Conservation (phyloP, 805 yeast species). For the Nakazawaea populi region DNA sequence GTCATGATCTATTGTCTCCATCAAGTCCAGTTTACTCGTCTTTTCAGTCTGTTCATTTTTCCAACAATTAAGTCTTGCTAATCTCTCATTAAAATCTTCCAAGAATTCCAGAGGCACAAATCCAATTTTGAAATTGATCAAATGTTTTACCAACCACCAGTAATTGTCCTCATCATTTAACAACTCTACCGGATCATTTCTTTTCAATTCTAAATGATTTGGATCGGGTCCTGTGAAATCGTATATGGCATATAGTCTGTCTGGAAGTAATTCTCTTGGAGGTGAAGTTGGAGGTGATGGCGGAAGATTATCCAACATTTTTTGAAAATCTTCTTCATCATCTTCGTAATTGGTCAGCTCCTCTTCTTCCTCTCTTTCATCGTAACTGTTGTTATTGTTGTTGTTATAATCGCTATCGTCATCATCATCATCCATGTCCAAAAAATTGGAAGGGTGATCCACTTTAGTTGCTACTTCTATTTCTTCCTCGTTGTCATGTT, state of each 20-base stretch:
- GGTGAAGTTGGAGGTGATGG: conserved; percentile 76
- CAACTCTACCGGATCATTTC: conserved; percentile 78
- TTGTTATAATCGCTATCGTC: background rate
- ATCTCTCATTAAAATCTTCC: conserved; percentile 85
- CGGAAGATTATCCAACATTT: conserved; percentile 31
- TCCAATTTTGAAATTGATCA: conserved; percentile 61
- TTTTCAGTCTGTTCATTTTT: conserved; percentile 72
- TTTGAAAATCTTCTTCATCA: conserved; percentile 32
- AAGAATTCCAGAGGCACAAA: conserved; percentile 95
- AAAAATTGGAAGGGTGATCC: conserved; percentile 14
- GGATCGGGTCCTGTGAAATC: conserved; percentile 91
- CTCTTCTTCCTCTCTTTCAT: background rate
- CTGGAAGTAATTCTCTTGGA: conserved; percentile 78
- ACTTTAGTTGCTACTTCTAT: conserved; percentile 6
- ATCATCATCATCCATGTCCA: conserved; percentile 9
- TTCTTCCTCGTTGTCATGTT: too few species aligned
- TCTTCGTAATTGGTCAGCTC: conserved; percentile 17
- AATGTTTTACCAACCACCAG: conserved; percentile 85
- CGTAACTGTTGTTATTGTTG: too few species aligned
- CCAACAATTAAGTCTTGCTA: conserved; percentile 90
- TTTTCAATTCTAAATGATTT: conserved; percentile 73
- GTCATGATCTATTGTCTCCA: background rate
- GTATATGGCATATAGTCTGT: conserved; percentile 76
- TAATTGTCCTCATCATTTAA: conserved; percentile 87
- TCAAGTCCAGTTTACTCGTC: conserved; percentile 13